Evolutionary conservation across 2,329 filamentous ascomycete species (phyloP), one percentile per base, ranked within the genome.

Genomic region (Trichophyton mentagrophytes): DNA sequence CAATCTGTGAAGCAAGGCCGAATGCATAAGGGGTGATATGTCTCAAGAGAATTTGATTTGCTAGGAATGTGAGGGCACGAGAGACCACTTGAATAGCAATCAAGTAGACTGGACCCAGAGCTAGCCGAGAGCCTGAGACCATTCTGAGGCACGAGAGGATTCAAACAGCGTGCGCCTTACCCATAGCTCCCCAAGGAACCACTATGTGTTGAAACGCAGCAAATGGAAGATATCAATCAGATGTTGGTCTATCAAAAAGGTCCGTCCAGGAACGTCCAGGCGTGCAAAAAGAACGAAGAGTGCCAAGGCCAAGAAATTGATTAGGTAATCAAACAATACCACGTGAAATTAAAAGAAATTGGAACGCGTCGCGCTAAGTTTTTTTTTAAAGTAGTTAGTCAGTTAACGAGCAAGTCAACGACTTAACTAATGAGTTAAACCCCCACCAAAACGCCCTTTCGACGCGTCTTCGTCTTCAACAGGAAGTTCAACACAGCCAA

Each of bases 1-100:
- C 93, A 2, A 99, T 81, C 72, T 96, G 93, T 0, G 91, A 87
- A 1, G 91, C 87, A 3, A 95, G 80, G 4, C 92, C 93, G 0
- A 99, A 82, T 0, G 95, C 80, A 62, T 87, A 82, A 0, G 93
- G 91, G 1, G 90, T 95, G 51, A 97, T 78, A 71, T 88, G 92
- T 40, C 92, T 89, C 6, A 99, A 81, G 33, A 99, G 82, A 42
- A 95, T 73, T 73, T 99, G 92, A 75, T 97, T 99, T 70, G 93
- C 88, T 66, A 87, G 74, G 74, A 99, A 99, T 25, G 92, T 97
- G 65, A 95, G 78, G 60, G 86, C 85, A 63, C 92, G 87, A n/a
- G 92, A 96, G 51, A 81, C 80, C 65, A 99, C 80, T 74, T 97
- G 93, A 51, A 96, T 84, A 58, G 89, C 77, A 70, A 99, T 95